phyloP scores from a whole-genome alignment of 1,139 yeast species.

The Wickerhamomyces sp. region DNA sequence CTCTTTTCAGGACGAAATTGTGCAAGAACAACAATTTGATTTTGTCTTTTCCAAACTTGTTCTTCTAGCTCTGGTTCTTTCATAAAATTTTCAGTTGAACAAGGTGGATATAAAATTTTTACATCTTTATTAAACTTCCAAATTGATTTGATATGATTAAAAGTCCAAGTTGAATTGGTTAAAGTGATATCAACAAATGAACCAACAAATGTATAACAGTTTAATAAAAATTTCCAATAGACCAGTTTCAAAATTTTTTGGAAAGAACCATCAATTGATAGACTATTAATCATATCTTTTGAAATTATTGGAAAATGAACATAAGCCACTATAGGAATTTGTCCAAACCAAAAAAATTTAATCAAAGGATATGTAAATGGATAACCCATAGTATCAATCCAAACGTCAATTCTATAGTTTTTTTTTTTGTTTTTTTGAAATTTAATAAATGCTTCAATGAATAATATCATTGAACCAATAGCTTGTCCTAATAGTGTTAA shows the following conservation, averaged over 20 bases:
- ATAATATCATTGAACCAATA: conserved; percentile 64
- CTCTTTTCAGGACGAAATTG: conserved; percentile 97
- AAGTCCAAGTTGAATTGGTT: conserved; percentile 92
- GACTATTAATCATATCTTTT: conserved; percentile 70
- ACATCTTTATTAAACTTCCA: conserved; percentile 45
- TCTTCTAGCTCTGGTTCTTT: conserved; percentile 8
- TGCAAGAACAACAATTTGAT: conserved; percentile 70
- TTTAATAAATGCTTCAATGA: conserved; percentile 63
- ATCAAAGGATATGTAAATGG: conserved; percentile 79
- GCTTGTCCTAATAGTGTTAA: conserved; percentile 88
- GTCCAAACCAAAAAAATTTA: conserved; percentile 41
- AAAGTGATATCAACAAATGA: conserved; percentile 59
- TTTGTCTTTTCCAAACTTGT: conserved; percentile 34
- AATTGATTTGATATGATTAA: conserved; percentile 57
- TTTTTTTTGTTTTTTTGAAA: no score
- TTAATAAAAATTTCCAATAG: conserved; percentile 69
- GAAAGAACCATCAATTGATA: conserved; percentile 36
- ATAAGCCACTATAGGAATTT: conserved; percentile 77
- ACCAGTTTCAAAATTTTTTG: conserved; percentile 39
- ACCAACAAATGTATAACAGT: conserved; percentile 64
- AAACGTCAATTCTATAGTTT: conserved; percentile 80
- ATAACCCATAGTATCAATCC: conserved; percentile 91
- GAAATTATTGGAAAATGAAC: conserved; percentile 94
- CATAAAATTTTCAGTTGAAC: conserved; percentile 56
- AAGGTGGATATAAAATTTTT: conserved; percentile 76